These are phyloP conservation scores for Wickerhamia fluorescens DNA, from an alignment of 805 yeast species.

Conservation along the genomic window DNA sequence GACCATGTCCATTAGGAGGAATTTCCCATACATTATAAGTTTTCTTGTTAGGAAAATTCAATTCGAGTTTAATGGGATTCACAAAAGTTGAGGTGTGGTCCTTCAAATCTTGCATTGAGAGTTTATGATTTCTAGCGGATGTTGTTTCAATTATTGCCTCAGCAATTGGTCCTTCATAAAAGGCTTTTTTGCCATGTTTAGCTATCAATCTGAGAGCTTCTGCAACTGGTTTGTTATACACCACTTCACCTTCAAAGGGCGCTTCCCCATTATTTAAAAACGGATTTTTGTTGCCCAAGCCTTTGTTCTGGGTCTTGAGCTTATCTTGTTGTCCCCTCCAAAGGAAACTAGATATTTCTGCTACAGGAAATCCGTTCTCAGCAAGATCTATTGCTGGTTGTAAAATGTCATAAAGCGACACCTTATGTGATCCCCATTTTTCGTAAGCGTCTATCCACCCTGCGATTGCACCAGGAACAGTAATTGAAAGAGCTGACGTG, in stretches of 20 bases:
- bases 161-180: slow-evolving; percentile 67
- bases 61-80: slow-evolving; percentile 52
- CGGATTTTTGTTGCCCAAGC: slow-evolving; percentile 21
- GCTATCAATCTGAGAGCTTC: slow-evolving; percentile 46
- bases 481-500: slow-evolving; percentile 51
- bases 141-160: slow-evolving; percentile 53
- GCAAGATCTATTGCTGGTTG: slow-evolving; percentile 66
- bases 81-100: slow-evolving; percentile 55
- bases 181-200: slow-evolving; percentile 53
- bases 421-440: slow-evolving; percentile 67
- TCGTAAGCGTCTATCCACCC: slow-evolving; percentile 71
- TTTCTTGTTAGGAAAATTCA: too few relatives aligned
- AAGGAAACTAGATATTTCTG: slow-evolving; percentile 44
- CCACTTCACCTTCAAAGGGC: slow-evolving; percentile 55
- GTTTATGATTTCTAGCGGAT: slow-evolving; percentile 45
- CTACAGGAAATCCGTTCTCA: slow-evolving; percentile 58
- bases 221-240: slow-evolving; percentile 48
- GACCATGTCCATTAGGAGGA: slow-evolving; percentile 81
- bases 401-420: slow-evolving; percentile 49
- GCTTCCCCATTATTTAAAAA: slow-evolving; percentile 29
- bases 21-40: slow-evolving; percentile 65
- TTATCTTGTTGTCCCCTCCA: slow-evolving; percentile 40
- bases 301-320: slow-evolving; percentile 31
- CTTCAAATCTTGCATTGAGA: slow-evolving; percentile 49
- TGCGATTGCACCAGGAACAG: slow-evolving; percentile 75